Evolutionary conservation across 2,329 filamentous ascomycete genomes (phyloP), one percentile per base, ranked within the genome.

Genomic region (Cordyceps cicadae): DNA sequence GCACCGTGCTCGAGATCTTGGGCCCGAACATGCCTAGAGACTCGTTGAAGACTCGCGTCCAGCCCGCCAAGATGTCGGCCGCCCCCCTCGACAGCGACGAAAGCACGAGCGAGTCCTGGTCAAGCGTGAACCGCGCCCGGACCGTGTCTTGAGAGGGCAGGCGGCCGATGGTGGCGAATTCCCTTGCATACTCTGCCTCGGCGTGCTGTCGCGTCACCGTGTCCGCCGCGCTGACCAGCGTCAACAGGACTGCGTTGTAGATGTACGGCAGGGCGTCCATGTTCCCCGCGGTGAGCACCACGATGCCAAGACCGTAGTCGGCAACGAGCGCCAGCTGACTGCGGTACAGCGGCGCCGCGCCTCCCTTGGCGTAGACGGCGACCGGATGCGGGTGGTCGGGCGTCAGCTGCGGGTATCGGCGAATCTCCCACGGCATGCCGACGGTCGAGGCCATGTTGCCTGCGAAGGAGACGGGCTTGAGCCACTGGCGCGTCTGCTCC

Each of bases 371-470:
- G 39, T 70, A 71, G 2, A 75, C 62, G 15, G 73, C 67, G 4
- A 76, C 63, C 0, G 67, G 59, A 24, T 74, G 73, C 0, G 70
- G 67, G 46, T 74, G 64, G 0, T 65, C 39, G 0, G 68, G 66
- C 0, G 67, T 68, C 0, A 75, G 52, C 26, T 67, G 63, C 0
- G 65, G 17, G 0, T 68, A 65, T 1, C 70, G 71, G 1, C 70
- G 66, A 15, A 75, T 74, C 51, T 76, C 73, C 74, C 73, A 75
- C 0, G 74, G 72, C 64, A 70, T 68, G 3, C 74, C 74, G 3
- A 72, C 72, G 24, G 73, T 67, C 14, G 66, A 67, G 29, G 67
- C 64, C 0, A 64, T 63, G 3, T 69, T 69, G 2, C 72, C 71
- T 1, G 69, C 69, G 34, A 70, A 68, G 0, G 71, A 66, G 0